Conservation (phyloP, 164 flowering plant genomes). For the Cinnamomum chago region DNA sequence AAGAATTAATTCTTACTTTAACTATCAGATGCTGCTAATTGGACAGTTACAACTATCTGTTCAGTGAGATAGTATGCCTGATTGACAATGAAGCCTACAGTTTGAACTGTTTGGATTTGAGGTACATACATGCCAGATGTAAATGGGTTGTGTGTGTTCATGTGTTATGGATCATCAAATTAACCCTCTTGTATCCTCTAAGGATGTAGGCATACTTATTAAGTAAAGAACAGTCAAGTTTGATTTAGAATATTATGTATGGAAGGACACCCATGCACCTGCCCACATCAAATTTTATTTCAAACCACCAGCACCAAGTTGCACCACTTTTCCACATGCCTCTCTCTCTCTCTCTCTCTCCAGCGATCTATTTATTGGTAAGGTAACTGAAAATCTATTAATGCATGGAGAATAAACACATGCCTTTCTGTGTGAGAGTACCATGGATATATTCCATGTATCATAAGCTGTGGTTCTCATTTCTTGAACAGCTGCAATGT, state of each 20-base stretch:
- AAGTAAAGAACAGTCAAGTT: background rate
- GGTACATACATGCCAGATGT: background rate
- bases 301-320: background rate
- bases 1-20: too few relatives aligned
- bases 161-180: background rate
- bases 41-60: background rate
- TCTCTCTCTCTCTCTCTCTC: too few relatives aligned
- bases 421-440: too few relatives aligned
- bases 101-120: background rate
- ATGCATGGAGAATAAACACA: too few relatives aligned
- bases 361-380: too few relatives aligned
- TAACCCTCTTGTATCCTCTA: background rate
- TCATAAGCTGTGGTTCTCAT: background rate
- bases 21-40: background rate
- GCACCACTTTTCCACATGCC: background rate
- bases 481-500: background rate
- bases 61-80: background rate
- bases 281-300: background rate
- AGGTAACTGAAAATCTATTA: too few relatives aligned
- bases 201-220: background rate
- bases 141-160: background rate
- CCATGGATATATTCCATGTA: background rate
- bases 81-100: background rate
- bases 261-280: background rate
- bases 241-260: too few relatives aligned